These are phyloP conservation scores for Kodamaea jinghongensis DNA, from an alignment of 805 yeast species.

Conservation along the genomic window DNA sequence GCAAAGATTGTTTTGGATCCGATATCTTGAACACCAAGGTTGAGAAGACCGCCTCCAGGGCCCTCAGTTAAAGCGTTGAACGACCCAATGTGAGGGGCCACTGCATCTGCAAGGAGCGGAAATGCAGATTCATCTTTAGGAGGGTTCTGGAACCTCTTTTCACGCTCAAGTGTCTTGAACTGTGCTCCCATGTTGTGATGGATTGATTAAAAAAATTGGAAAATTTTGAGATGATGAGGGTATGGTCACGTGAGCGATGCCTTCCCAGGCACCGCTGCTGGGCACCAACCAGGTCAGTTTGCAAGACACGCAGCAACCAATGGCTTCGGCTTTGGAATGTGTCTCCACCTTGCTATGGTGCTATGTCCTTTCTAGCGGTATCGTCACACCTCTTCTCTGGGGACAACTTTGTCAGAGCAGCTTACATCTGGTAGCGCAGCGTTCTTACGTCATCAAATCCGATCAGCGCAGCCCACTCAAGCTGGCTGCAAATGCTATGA, in stretches of 20 bases:
- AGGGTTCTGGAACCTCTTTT: slow-evolving; percentile 79
- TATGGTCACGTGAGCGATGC: slow-evolving; percentile 1
- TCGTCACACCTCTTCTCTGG: too few species aligned
- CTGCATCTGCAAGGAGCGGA: slow-evolving; percentile 84
- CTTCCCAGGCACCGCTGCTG: too few species aligned
- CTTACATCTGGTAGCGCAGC: too few species aligned
- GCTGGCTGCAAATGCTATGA: too few species aligned
- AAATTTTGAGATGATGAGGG: slow-evolving; percentile 2
- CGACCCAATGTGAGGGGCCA: slow-evolving; percentile 92
- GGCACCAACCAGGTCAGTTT: too few species aligned
- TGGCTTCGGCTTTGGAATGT: too few species aligned
- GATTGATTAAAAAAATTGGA: neutral
- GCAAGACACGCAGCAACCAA: too few species aligned
- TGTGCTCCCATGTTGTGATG: slow-evolving; percentile 45
- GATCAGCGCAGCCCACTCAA: too few species aligned
- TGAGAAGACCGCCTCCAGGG: slow-evolving; percentile 77
- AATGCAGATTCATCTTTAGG: slow-evolving; percentile 81
- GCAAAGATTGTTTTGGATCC: slow-evolving; percentile 86
- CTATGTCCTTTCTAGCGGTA: too few species aligned
- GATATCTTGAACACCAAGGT: slow-evolving; percentile 82
- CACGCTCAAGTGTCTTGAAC: slow-evolving; percentile 85
- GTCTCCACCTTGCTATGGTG: too few species aligned
- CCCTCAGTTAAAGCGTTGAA: slow-evolving; percentile 94
- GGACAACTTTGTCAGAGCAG: too few species aligned
- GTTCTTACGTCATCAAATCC: too few species aligned